These are phyloP conservation scores for Colletotrichum horii DNA, from an alignment of 2,329 filamentous ascomycete genomes.

Conservation along the genomic window DNA sequence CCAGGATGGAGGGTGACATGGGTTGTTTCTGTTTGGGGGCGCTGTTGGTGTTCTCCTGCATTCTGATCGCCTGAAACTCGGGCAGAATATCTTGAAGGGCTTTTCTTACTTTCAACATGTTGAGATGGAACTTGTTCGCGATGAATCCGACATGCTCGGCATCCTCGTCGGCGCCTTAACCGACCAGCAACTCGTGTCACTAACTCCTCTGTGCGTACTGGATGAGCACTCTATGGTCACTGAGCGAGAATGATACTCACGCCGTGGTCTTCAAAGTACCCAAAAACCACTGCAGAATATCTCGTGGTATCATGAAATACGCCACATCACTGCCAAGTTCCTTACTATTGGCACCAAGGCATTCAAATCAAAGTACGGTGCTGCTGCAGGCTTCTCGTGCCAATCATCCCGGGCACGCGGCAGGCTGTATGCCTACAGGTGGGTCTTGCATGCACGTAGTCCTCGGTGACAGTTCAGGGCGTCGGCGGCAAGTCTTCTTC, in stretches of 20 bases:
- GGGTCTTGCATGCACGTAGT: background rate
- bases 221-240: too few relatives aligned
- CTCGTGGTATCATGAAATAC: background rate
- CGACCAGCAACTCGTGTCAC: too few relatives aligned
- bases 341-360: background rate
- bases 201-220: too few relatives aligned
- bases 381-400: background rate
- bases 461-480: background rate
- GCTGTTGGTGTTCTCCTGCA: background rate
- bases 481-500: background rate
- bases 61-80: too few relatives aligned
- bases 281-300: background rate
- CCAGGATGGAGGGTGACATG: constrained; percentile 28
- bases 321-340: background rate
- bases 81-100: too few relatives aligned
- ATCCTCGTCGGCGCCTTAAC: too few relatives aligned
- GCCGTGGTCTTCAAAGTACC: background rate
- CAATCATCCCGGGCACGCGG: background rate
- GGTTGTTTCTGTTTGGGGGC: background rate
- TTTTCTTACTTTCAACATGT: too few relatives aligned
- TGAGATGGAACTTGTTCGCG: too few relatives aligned
- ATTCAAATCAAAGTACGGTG: too few relatives aligned
- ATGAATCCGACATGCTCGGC: too few relatives aligned
- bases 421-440: background rate
- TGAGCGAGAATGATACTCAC: background rate